Percentiles rank a stretch among this genome's conserved stretches.
phyloP scores from a whole-genome alignment of 1,139 yeast species.

The Pichia sp. region DNA sequence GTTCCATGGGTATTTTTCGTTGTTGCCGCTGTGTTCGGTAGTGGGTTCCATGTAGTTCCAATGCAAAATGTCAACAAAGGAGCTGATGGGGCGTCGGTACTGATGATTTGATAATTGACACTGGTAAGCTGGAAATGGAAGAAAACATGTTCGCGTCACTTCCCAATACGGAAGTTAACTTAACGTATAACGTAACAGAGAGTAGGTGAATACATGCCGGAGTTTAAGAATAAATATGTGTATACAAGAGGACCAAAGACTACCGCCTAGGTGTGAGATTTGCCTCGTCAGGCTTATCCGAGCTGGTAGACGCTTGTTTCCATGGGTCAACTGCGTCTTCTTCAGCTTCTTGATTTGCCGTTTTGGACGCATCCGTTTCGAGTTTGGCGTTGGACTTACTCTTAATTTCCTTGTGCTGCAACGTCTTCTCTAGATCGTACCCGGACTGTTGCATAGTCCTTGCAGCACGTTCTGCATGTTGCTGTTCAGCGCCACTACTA shows the following conservation, averaged over 20 bases:
- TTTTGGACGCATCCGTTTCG: constrained; percentile 3
- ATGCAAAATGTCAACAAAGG: not conserved
- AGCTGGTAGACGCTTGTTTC: constrained; percentile 1
- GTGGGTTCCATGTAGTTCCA: not conserved
- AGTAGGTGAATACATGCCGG: too few species aligned
- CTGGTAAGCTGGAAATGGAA: not conserved
- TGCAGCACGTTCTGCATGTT: constrained; percentile 7
- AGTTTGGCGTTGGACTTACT: constrained; percentile 3
- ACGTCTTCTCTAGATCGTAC: not conserved
- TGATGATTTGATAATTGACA: not conserved
- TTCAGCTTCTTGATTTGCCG: not conserved
- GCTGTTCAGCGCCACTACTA: not conserved
- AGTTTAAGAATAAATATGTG: too few species aligned
- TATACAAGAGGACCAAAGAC: not conserved
- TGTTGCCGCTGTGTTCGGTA: too few species aligned
- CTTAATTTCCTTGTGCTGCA: constrained; percentile 3
- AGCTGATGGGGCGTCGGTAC: not conserved
- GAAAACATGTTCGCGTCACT: not conserved
- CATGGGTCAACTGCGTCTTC: constrained; percentile 2
- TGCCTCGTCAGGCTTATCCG: constrained; percentile 6
- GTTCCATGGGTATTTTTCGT: too few species aligned
- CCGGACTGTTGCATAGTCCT: constrained; percentile 5
- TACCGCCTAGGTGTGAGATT: not conserved
- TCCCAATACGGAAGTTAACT: not conserved
- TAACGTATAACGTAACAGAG: too few species aligned